These are phyloP conservation scores for Penicillium waksmanii DNA, from an alignment of 495 filamentous ascomycete species.

Conservation along the genomic window DNA sequence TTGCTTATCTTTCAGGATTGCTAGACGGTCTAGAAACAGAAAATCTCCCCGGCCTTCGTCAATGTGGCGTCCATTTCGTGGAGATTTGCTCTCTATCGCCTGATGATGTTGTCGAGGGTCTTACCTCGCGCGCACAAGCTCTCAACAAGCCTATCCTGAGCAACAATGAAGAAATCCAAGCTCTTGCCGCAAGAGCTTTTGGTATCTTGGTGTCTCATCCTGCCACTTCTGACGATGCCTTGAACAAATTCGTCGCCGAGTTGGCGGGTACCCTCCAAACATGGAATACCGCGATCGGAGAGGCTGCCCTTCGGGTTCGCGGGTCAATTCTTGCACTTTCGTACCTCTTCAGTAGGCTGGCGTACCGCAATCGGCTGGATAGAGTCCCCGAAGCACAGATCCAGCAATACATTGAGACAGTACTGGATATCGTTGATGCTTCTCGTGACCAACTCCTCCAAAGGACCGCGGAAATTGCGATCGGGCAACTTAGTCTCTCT, in stretches of 20 bases:
- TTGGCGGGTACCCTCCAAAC: slow-evolving; percentile 43
- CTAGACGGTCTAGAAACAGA: slow-evolving; percentile 62
- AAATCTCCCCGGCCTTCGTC: slow-evolving; percentile 49
- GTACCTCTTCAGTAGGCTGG: slow-evolving; percentile 62
- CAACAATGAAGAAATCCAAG: slow-evolving; percentile 67
- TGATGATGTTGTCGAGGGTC: slow-evolving; percentile 48
- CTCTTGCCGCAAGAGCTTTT: slow-evolving; percentile 67
- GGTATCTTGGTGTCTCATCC: slow-evolving; percentile 78
- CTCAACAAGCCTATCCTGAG: slow-evolving; percentile 64
- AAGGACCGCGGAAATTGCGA: slow-evolving; percentile 63
- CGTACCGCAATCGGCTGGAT: slow-evolving; percentile 46
- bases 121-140: slow-evolving; percentile 52
- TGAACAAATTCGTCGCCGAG: slow-evolving; percentile 43
- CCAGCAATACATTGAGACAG: slow-evolving; percentile 40
- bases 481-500: slow-evolving; percentile 78
- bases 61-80: slow-evolving; percentile 63
- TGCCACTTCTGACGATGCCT: slow-evolving; percentile 35
- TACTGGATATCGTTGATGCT: slow-evolving; percentile 51
- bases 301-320: slow-evolving; percentile 60
- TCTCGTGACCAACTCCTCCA: slow-evolving; percentile 60
- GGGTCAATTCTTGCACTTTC: slow-evolving; percentile 62
- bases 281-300: slow-evolving; percentile 65
- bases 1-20: slow-evolving; percentile 53
- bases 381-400: slow-evolving; percentile 37
- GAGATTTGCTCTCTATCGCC: slow-evolving; percentile 69